These are phyloP conservation scores for Scenedesmus sp. DNA, from an alignment of 163 green algal species.

Conservation along the genomic window DNA sequence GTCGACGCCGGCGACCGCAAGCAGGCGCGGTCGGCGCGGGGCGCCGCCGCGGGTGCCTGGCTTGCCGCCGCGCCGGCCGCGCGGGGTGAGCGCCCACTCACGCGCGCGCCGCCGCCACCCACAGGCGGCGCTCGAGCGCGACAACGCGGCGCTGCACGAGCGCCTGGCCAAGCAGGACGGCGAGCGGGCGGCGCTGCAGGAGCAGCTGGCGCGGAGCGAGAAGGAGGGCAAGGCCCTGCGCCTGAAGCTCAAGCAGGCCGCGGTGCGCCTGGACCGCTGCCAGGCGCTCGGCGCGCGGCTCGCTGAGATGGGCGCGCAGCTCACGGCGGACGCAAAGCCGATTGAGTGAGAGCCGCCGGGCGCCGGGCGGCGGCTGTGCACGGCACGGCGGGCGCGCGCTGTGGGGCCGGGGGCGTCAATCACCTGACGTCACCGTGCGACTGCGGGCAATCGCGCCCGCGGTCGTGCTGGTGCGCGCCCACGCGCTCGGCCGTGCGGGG, in stretches of 20 bases:
- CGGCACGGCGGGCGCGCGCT: too few relatives aligned
- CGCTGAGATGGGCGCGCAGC: constrained; percentile 21
- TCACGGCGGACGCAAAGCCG: constrained; percentile 20
- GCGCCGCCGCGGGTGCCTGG: too few relatives aligned
- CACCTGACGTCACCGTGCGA: too few relatives aligned
- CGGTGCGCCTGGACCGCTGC: constrained; percentile 14
- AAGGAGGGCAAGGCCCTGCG: constrained; percentile 29
- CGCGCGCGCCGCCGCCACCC: too few relatives aligned
- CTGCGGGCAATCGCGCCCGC: too few relatives aligned
- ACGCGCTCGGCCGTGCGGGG: too few relatives aligned
- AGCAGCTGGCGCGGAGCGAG: constrained; percentile 38
- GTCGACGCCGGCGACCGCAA: background rate
- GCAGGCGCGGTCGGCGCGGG: too few relatives aligned
- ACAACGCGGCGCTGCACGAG: constrained; percentile 31
- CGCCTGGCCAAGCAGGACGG: constrained; percentile 15
- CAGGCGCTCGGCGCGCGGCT: constrained; percentile 5
- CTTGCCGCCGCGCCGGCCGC: too few relatives aligned
- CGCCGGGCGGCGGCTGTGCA: too few relatives aligned
- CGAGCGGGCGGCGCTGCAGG: constrained; percentile 36
- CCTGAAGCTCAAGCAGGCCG: constrained; percentile 20
- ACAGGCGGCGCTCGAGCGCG: constrained; percentile 25
- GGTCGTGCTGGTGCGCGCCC: too few relatives aligned
- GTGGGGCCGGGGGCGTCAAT: too few relatives aligned
- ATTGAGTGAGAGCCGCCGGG: background rate
- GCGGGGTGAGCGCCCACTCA: too few relatives aligned